Evolutionary conservation across 2,329 filamentous ascomycete genomes (phyloP).

Genomic region (Trichophyton verrucosum): DNA sequence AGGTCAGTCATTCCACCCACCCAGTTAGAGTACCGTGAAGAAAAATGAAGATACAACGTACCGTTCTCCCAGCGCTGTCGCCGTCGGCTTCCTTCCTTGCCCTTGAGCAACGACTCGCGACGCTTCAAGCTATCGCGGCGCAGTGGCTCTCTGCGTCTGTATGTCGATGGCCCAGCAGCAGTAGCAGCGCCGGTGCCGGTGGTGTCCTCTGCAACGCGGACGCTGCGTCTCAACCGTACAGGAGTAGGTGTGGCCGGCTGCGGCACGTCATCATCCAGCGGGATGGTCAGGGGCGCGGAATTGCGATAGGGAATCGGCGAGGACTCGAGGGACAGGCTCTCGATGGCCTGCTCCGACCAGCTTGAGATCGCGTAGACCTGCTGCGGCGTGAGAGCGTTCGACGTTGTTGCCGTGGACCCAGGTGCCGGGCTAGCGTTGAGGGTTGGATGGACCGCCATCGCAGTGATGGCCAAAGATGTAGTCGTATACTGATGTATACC

Average conservation of each 20-base stretch:
- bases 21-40: no score
- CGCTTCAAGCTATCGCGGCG: conserved; percentile 42
- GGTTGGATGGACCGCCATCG: conserved; percentile 35
- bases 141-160: conserved; percentile 23
- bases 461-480: background rate
- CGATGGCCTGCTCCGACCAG: conserved; percentile 45
- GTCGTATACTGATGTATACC: no score
- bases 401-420: conserved; percentile 5
- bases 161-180: conserved; percentile 23
- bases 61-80: conserved; percentile 92
- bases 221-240: conserved; percentile 15
- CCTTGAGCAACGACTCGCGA: conserved; percentile 68
- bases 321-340: conserved; percentile 20
- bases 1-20: background rate
- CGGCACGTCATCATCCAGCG: conserved; percentile 49
- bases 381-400: conserved; percentile 24
- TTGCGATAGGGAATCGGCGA: conserved; percentile 4
- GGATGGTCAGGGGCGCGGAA: conserved; percentile 57
- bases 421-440: conserved; percentile 13
- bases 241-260: conserved; percentile 11
- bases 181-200: background rate
- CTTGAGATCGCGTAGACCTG: conserved; percentile 50
- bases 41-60: conserved; percentile 24
- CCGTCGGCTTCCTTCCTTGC: conserved; percentile 79
- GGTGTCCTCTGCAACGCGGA: conserved; percentile 15